Base-by-base conservation (phyloP, 495 filamentous ascomycete genomes). In the Lasiosphaeria ovina region DNA sequence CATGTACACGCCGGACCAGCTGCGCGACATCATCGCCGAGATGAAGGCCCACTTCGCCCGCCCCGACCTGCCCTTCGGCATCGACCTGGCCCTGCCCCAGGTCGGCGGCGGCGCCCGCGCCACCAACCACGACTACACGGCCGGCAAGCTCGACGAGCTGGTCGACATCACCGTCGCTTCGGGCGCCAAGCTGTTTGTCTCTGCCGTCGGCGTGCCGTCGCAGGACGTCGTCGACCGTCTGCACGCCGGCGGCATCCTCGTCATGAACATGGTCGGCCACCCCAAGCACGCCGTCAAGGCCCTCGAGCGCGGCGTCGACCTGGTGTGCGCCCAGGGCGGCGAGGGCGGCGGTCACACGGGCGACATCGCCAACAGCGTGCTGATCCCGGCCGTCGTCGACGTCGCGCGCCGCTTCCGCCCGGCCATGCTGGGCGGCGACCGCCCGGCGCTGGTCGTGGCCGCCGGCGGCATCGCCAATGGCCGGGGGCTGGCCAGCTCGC, bases 211-310 rank as follows among this genome's bases (percentile, higher is more conserved):
- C 14, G 87, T 95, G 3, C 91, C 91, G 11, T 90, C 91, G 0
- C 75, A 76, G 54, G 74, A 70, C 47, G 82, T 89, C 3, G 84
- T 96, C 35, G 83, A 89, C 66, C 70, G 82, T 42, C 76, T 96
- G 24, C 92, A 96, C 66, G 78, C 78, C 9, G 88, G 85, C 0
- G 89, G 88, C 1, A 86, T 96, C 35, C 68, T 93, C 51, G 78
- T 95, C 31, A 95, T 95, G 91, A 96, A 95, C 70, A 96, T 96
- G 92, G 91, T 95, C n/a, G 92, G 92, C 0, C 85, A 87, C 53
- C 91, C 91, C n/a, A 88, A 85, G 66, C 92, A 96, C 71, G 91
- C 91, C 0, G 81, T 83, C 66, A 94, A 95, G 77, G 91, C 91
- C 34, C 79, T 96, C 4, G 81, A 88, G 45, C 79, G 84, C 0